Conservation (phyloP, 257 asterid species). For the Solanum commersonii region DNA sequence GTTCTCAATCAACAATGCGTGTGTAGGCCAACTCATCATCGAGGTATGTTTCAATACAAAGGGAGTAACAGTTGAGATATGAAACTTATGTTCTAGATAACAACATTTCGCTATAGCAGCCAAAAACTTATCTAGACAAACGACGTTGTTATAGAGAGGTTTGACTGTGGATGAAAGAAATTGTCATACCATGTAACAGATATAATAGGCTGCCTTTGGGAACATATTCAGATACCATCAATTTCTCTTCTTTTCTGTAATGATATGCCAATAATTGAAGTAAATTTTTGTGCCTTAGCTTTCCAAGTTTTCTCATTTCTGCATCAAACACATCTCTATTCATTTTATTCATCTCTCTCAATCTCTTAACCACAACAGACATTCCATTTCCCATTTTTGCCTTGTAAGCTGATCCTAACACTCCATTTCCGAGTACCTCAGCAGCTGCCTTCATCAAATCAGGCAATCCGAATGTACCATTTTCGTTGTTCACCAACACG, state of each 20-base stretch:
- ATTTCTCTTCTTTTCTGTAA: constrained; percentile 80
- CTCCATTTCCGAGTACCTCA: constrained; percentile 83
- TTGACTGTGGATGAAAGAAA: neutral
- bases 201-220: constrained; percentile 66
- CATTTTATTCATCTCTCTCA: constrained; percentile 66
- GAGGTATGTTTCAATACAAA: neutral
- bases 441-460: constrained; percentile 99
- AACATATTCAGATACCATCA: constrained; percentile 52
- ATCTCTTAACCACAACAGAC: constrained; percentile 79
- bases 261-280: constrained; percentile 75
- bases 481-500: constrained; percentile 55
- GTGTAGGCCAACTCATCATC: neutral
- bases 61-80: neutral
- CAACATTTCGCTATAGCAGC: neutral
- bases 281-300: constrained; percentile 46
- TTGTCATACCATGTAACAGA: constrained; percentile 59
- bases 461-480: constrained; percentile 57
- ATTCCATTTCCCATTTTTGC: constrained; percentile 62
- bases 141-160: neutral
- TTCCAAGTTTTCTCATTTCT: constrained; percentile 57
- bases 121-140: neutral
- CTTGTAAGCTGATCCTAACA: constrained; percentile 78
- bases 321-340: constrained; percentile 46
- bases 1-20: neutral
- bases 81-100: neutral